Conservation (phyloP, 495 filamentous ascomycete genomes). For the Podospora fimiseda region DNA sequence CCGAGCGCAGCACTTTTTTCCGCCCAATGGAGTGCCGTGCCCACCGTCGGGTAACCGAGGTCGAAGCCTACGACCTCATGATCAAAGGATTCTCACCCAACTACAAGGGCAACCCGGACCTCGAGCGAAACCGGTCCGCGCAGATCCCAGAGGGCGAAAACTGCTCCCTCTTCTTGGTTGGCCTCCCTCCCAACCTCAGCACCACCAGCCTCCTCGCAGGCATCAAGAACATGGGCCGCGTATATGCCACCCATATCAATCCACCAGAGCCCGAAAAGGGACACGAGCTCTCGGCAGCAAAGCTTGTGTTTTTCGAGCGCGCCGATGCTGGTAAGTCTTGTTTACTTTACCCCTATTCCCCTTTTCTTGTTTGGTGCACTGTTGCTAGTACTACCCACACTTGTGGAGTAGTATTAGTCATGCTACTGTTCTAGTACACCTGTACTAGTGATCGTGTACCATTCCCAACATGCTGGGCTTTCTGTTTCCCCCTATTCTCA, state of each 20-base stretch:
- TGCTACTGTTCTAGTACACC: no score
- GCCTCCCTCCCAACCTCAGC: slow-evolving; percentile 27
- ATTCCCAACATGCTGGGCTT: no score
- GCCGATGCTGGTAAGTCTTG: slow-evolving; percentile 15
- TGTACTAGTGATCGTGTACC: no score
- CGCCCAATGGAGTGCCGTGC: slow-evolving; percentile 16
- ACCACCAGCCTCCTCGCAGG: slow-evolving; percentile 25
- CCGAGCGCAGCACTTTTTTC: slow-evolving; percentile 4
- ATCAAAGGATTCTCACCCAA: slow-evolving; percentile 23
- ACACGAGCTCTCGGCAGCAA: slow-evolving; percentile 27
- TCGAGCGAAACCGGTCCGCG: slow-evolving; percentile 28
- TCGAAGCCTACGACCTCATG: slow-evolving; percentile 11
- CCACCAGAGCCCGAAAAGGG: slow-evolving; percentile 16
- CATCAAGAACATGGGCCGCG: slow-evolving; percentile 29
- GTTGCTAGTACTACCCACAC: neutral
- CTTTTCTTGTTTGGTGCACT: neutral
- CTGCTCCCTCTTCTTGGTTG: slow-evolving; percentile 32
- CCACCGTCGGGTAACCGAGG: neutral
- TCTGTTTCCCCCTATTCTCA: no score
- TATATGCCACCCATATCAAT: slow-evolving; percentile 37
- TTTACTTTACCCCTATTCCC: neutral
- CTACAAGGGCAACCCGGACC: slow-evolving; percentile 29
- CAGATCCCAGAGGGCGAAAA: slow-evolving; percentile 24
- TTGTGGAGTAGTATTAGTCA: neutral
- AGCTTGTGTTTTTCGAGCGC: slow-evolving; percentile 37